phyloP scores from a whole-genome alignment of 1,139 yeast species.

The Blastobotrys arbuscula region DNA sequence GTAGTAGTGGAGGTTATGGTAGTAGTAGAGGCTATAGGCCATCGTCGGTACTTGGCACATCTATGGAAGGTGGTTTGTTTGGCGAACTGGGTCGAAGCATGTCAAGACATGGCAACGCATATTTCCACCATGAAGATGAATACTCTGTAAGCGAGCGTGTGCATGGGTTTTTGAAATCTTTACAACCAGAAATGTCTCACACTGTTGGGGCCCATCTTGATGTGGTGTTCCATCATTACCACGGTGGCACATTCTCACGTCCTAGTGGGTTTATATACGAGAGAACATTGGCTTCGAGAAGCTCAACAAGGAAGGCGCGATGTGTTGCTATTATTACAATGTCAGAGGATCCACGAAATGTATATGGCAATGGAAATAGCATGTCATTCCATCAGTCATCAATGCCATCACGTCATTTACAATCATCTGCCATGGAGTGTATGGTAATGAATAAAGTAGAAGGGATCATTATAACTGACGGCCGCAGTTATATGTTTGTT shows the following conservation, averaged over 20 bases:
- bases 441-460: conserved; percentile 6
- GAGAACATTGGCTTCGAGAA: background rate
- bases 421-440: conserved; percentile 9
- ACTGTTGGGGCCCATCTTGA: conserved; percentile 5
- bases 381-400: background rate
- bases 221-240: conserved; percentile 7
- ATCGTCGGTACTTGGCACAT: conserved; percentile 6
- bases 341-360: conserved; percentile 7
- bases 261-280: conserved; percentile 11
- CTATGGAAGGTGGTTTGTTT: background rate
- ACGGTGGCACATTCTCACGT: conserved; percentile 6
- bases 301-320: background rate
- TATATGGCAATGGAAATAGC: background rate
- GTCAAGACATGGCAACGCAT: no score
- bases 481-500: conserved; percentile 9
- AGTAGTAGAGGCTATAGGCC: no score
- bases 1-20: no score
- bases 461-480: conserved; percentile 7
- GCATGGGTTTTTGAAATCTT: conserved; percentile 5
- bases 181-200: conserved; percentile 1
- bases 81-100: no score
- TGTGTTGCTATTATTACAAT: conserved; percentile 5
- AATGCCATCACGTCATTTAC: conserved; percentile 4
- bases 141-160: conserved; percentile 9
- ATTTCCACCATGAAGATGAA: conserved; percentile 4